Percentiles rank a stretch among this genome's conserved stretches.
Evolutionary conservation across 2,329 filamentous ascomycete genomes (phyloP).

Genomic region (Chrysosporium keratinophilum): DNA sequence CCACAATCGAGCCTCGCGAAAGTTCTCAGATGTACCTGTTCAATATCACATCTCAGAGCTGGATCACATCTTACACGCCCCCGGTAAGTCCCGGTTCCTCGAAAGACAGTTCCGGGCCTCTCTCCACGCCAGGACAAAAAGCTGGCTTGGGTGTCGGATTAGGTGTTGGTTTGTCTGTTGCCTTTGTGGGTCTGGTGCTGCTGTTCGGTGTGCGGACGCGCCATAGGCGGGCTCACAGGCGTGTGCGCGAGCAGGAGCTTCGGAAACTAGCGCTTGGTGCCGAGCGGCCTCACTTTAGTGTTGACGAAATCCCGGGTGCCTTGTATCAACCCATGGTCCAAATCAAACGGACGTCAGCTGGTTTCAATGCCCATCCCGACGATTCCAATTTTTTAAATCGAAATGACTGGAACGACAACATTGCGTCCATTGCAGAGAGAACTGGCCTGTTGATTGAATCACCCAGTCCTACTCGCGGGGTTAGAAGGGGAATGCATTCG

Average conservation of each 20-base stretch:
- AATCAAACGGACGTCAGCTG: conserved; percentile 12
- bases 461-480: conserved; percentile 31
- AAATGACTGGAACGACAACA: conserved; percentile 22
- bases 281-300: conserved; percentile 39
- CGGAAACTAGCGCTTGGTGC: conserved; percentile 43
- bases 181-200: conserved; percentile 39
- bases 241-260: conserved; percentile 45
- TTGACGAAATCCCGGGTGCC: conserved; percentile 23
- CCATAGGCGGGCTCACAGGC: conserved; percentile 25
- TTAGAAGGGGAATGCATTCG: conserved; percentile 31
- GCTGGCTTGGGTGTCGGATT: conserved; percentile 56
- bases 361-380: conserved; percentile 1
- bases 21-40: conserved; percentile 47
- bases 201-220: conserved; percentile 45
- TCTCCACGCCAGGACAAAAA: conserved; percentile 33
- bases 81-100: conserved; percentile 26
- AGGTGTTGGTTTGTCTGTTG: conserved; percentile 50
- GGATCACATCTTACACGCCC: conserved; percentile 48
- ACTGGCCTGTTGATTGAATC: conserved; percentile 35
- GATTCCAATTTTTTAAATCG: conserved; percentile 8
- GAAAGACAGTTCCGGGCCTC: conserved; percentile 15
- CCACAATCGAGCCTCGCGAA: conserved; percentile 21
- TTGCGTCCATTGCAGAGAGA: conserved; percentile 30
- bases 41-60: conserved; percentile 51
- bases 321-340: conserved; percentile 23